Conservation (phyloP, 352 stramenopile genomes). For the Phytopythium delawarense region DNA sequence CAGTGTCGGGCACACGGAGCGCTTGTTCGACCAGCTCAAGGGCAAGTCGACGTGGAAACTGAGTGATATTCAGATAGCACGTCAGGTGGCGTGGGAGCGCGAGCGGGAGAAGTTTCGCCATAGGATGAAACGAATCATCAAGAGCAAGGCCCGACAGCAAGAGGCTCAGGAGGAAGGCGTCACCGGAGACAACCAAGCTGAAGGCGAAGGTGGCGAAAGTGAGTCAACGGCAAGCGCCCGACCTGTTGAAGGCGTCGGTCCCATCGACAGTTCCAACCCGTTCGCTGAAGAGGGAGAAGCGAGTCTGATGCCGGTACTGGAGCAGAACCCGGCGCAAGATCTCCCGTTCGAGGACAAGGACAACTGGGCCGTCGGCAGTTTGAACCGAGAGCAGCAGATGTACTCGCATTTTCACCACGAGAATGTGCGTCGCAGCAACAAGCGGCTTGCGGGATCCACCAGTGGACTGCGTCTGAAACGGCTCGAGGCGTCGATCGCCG, state of each 20-base stretch:
- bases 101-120: slow-evolving; percentile 66
- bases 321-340: slow-evolving; percentile 30
- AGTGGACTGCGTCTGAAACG: slow-evolving; percentile 27
- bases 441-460: slow-evolving; percentile 27
- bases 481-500: slow-evolving; percentile 24
- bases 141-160: slow-evolving; percentile 27
- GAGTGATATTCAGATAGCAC: slow-evolving; percentile 62
- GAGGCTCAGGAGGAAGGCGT: slow-evolving; percentile 2
- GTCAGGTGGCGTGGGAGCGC: slow-evolving; percentile 57
- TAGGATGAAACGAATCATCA: slow-evolving; percentile 69
- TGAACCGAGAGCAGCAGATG: slow-evolving; percentile 75
- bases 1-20: slow-evolving; percentile 16
- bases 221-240: background rate
- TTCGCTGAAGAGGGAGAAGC: slow-evolving; percentile 9
- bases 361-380: slow-evolving; percentile 71
- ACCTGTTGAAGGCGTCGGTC: slow-evolving; percentile 6
- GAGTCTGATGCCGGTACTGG: slow-evolving; percentile 32
- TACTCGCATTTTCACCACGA: slow-evolving; percentile 71
- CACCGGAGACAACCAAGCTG: slow-evolving; percentile 12
- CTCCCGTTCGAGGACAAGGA: slow-evolving; percentile 73
- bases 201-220: slow-evolving; percentile 4
- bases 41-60: slow-evolving; percentile 71
- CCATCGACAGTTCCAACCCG: background rate
- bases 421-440: slow-evolving; percentile 52
- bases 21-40: slow-evolving; percentile 67